Evolutionary conservation across 768 basidiomycete genomes (phyloP).

Genomic region (Guyanaporus albipodus): DNA sequence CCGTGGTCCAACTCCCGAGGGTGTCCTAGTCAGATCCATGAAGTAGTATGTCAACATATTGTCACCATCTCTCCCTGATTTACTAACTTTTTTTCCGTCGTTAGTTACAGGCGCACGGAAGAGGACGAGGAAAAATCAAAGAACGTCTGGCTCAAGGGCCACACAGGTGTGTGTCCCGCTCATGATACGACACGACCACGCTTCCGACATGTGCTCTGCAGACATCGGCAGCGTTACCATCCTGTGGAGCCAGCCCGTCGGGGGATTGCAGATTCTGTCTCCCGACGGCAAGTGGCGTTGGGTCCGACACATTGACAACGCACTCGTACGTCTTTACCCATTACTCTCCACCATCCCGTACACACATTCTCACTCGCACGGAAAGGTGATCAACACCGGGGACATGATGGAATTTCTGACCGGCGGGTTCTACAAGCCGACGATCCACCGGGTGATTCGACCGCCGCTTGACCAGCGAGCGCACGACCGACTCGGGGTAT

Average conservation of each 20-base stretch:
- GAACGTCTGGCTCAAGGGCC: conserved; percentile 58
- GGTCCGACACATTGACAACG: conserved; percentile 56
- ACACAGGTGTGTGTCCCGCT: conserved; percentile 42
- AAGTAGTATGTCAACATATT: conserved; percentile 46
- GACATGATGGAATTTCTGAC: conserved; percentile 57
- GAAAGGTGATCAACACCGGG: conserved; percentile 55
- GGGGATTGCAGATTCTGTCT: conserved; percentile 53
- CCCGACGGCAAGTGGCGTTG: conserved; percentile 52
- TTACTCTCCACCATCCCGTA: neutral
- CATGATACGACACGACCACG: neutral
- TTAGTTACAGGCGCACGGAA: conserved; percentile 45
- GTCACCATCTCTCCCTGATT: neutral
- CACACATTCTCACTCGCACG: neutral
- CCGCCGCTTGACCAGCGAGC: conserved; percentile 50
- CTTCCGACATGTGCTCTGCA: conserved; percentile 36
- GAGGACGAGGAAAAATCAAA: conserved; percentile 49
- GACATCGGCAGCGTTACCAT: conserved; percentile 55
- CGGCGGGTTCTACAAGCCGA: conserved; percentile 54
- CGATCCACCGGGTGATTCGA: conserved; percentile 58
- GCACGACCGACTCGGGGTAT: conserved; percentile 48
- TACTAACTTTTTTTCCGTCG: neutral
- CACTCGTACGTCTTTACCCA: conserved; percentile 39
- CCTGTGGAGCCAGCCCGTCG: conserved; percentile 57
- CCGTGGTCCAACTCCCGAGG: neutral
- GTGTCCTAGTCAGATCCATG: conserved; percentile 51